Conservation (phyloP, 108 stramenopile species). For the Pseudonitzschia pungens region DNA sequence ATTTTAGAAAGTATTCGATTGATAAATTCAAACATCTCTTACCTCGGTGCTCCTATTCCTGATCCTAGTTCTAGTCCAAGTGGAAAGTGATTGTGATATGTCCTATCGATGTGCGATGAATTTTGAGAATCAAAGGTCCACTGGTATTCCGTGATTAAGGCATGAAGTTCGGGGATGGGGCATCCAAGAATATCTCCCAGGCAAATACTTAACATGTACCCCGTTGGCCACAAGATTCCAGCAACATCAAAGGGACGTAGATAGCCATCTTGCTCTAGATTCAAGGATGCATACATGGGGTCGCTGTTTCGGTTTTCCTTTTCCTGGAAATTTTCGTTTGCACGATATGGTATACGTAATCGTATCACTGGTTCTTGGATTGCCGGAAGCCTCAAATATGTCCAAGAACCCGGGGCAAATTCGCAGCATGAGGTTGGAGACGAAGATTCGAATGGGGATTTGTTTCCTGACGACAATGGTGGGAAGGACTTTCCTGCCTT, state of each 20-base stretch:
- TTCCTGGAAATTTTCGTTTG: background rate
- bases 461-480: background rate
- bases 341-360: slow-evolving; percentile 8
- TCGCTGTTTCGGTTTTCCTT: background rate
- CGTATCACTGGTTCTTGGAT: slow-evolving; percentile 28
- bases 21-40: background rate
- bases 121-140: background rate
- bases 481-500: background rate
- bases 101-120: background rate
- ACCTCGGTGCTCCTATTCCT: slow-evolving; percentile 46
- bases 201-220: slow-evolving; percentile 60
- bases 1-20: too few relatives aligned
- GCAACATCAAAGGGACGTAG: slow-evolving; percentile 54
- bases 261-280: slow-evolving; percentile 60
- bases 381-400: slow-evolving; percentile 31
- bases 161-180: slow-evolving; percentile 43
- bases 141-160: slow-evolving; percentile 8
- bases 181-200: slow-evolving; percentile 43
- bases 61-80: slow-evolving; percentile 52
- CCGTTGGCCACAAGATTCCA: slow-evolving; percentile 60
- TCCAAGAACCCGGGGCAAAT: slow-evolving; percentile 19
- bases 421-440: slow-evolving; percentile 22
- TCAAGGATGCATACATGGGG: background rate
- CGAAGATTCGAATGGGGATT: background rate
- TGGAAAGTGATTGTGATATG: background rate